Evolutionary conservation across 2,329 filamentous ascomycete genomes (phyloP).

Genomic region (Colletotrichum simmondsii): DNA sequence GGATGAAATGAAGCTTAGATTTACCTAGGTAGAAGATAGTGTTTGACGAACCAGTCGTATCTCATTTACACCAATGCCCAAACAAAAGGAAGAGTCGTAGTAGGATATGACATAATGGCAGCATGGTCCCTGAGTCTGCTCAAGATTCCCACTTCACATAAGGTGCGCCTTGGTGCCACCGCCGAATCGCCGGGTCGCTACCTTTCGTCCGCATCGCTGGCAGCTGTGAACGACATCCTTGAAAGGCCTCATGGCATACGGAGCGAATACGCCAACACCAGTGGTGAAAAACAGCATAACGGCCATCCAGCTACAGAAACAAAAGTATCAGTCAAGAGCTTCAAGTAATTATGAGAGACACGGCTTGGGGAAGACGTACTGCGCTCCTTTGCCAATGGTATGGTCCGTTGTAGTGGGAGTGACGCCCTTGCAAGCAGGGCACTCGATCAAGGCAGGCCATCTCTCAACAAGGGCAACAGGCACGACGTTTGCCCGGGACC

Average conservation of each 20-base stretch:
- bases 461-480: constrained; percentile 23
- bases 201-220: constrained; percentile 21
- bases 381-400: constrained; percentile 28
- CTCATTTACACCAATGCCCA: too few relatives aligned
- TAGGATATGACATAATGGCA: background rate
- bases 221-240: constrained; percentile 32
- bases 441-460: constrained; percentile 28
- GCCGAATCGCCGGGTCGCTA: constrained; percentile 28
- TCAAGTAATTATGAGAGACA: background rate
- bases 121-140: too few relatives aligned
- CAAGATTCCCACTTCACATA: background rate
- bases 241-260: constrained; percentile 27
- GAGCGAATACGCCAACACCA: constrained; percentile 24
- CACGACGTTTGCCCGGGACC: constrained; percentile 18
- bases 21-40: background rate
- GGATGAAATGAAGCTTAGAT: background rate
- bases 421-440: constrained; percentile 26
- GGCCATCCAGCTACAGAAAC: constrained; percentile 26
- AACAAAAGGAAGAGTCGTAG: background rate
- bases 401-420: constrained; percentile 18
- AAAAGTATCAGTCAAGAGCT: background rate
- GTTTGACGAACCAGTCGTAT: background rate
- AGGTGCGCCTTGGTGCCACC: constrained; percentile 25
- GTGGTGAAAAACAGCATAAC: constrained; percentile 32
- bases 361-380: background rate